Base-by-base conservation (phyloP, 768 basidiomycete genomes). In the Boletales sp. region DNA sequence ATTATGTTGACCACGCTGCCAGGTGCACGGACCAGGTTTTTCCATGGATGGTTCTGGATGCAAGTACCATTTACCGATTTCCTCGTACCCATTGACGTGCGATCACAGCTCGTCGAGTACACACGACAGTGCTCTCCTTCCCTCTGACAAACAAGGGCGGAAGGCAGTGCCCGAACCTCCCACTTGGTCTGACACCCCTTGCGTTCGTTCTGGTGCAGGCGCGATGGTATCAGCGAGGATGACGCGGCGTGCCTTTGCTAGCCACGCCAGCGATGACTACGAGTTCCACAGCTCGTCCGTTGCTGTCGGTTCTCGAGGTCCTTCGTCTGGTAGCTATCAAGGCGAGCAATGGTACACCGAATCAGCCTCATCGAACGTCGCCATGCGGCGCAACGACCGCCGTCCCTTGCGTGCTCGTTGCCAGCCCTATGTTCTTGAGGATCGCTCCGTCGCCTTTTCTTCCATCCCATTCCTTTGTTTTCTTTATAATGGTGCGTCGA, bases 391-490 rank as follows among this genome's bases (percentile, higher is more conserved):
- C 43, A 44, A 17, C n/a, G 9, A 31, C 10, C 38, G 33, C 38
- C 19, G 49, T 10, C 12, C 42, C 14, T 38, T 36, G 2, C 32
- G 38, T 8, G 38, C 35, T 18, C 2, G 15, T 52, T 31, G 3
- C 38, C 49, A 1, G 37, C 17, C 30, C n/a, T 6, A 8, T 14
- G 34, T 45, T 44, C 17, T 4, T n/a, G 11, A 33, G 34, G 35
- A 13, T 34, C 44, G 30, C 41, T 32, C 54, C 48, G 19, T 46
- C 53, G 17, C 30, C 19, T 11, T 35, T 52, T 36, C 9, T 32
- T 48, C 31, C 35, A 46, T 44, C 44, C 46, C 31, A 15, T 18
- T 39, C 42, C 30, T 40, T 3, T 33, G 6, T 11, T 32, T 34
- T 52, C 39, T 33, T 33, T 10, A 17, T 34, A 34, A 43, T 11